phyloP scores from a whole-genome alignment of 768 basidiomycete species.

The Leccinum fibrillosum region DNA sequence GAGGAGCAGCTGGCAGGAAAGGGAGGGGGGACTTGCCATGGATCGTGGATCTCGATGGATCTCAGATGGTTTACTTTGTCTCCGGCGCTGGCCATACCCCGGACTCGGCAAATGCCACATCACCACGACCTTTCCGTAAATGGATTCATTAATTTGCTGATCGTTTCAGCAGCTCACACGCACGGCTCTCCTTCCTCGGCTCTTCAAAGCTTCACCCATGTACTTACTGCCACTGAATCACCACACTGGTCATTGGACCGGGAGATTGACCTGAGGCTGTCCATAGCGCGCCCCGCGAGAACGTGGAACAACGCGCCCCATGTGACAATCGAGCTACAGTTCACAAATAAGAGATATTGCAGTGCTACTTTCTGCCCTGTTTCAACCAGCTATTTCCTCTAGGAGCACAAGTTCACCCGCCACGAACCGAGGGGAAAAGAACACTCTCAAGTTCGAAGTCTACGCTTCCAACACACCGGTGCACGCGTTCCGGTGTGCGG shows the following conservation, averaged over 20 bases:
- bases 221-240: constrained; percentile 10
- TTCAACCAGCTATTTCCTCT: neutral
- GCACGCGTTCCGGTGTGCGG: neutral
- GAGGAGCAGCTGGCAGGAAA: neutral
- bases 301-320: neutral
- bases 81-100: constrained; percentile 33
- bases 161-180: neutral
- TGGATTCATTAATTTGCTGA: neutral
- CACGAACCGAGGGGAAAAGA: neutral
- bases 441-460: too few relatives aligned
- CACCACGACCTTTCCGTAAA: constrained; percentile 3
- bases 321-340: neutral
- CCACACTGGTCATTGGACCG: neutral
- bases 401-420: neutral
- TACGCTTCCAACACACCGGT: neutral
- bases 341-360: neutral
- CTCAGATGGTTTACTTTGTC: constrained; percentile 31
- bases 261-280: neutral
- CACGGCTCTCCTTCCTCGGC: constrained; percentile 2
- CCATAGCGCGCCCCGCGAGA: neutral
- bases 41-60: constrained; percentile 24
- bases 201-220: constrained; percentile 5
- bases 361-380: neutral
- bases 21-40: neutral
- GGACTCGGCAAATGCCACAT: constrained; percentile 28